Percentiles rank a stretch among this genome's conserved stretches.
phyloP scores from a whole-genome alignment of 139 green algal genomes.

The Deuterostichococcus epilithicus region DNA sequence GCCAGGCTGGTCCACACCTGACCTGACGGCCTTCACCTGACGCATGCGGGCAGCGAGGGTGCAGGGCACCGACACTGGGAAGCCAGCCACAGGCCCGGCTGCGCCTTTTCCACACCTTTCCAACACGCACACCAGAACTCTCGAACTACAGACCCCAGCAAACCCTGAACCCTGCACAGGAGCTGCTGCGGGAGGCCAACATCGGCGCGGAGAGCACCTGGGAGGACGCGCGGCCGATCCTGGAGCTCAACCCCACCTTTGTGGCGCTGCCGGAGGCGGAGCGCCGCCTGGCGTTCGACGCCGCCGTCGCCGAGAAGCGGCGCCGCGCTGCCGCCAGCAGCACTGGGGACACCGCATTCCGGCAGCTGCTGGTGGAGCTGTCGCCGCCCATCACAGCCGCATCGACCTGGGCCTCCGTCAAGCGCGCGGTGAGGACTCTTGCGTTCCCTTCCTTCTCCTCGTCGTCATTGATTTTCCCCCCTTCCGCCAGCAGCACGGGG shows the following conservation, averaged over 20 bases:
- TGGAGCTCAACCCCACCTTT: slow-evolving; percentile 17
- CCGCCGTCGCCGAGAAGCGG: neutral
- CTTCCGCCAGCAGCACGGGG: too few relatives aligned
- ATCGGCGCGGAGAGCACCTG: slow-evolving; percentile 2
- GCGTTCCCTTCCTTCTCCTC: too few relatives aligned
- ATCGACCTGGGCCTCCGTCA: slow-evolving; percentile 18
- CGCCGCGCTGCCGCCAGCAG: neutral
- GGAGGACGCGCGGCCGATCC: slow-evolving; percentile 4
- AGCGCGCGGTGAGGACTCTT: slow-evolving; percentile 7
- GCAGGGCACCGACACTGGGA: too few relatives aligned
- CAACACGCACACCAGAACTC: too few relatives aligned
- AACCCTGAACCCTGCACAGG: slow-evolving; percentile 14
- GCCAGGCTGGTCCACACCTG: too few relatives aligned
- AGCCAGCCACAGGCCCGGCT: too few relatives aligned
- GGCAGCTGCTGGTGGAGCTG: slow-evolving; percentile 26
- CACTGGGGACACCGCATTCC: slow-evolving; percentile 17
- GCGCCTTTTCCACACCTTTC: too few relatives aligned
- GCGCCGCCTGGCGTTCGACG: slow-evolving; percentile 18
- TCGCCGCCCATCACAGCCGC: slow-evolving; percentile 8
- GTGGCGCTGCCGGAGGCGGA: slow-evolving; percentile 6
- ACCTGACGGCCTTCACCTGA: too few relatives aligned
- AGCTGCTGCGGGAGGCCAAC: slow-evolving; percentile 18
- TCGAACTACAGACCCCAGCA: too few relatives aligned
- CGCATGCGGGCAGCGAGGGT: too few relatives aligned
- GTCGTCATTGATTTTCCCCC: too few relatives aligned